phyloP scores from a whole-genome alignment of 129 eudicot genomes.

The Logfia minima region DNA sequence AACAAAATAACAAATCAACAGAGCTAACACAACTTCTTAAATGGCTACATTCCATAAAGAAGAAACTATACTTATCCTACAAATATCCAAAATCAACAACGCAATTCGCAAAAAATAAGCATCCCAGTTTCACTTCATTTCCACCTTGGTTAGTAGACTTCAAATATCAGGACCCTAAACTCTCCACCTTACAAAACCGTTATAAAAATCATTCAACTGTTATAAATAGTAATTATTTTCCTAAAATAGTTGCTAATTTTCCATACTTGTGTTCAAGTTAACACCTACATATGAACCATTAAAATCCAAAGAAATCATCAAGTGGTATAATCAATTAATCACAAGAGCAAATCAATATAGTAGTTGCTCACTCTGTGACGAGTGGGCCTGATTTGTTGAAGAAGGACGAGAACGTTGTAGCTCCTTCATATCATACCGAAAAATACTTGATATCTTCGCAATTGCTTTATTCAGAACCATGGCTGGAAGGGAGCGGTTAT shows the following conservation, averaged over 20 bases:
- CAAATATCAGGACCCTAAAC: not conserved
- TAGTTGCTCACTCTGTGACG: constrained; percentile 52
- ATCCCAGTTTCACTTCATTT: not conserved
- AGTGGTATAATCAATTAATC: not conserved
- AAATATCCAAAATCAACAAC: too few species aligned
- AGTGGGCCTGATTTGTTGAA: constrained; percentile 53
- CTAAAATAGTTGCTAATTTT: not conserved
- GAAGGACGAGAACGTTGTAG: constrained; percentile 69
- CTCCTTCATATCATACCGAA: constrained; percentile 83
- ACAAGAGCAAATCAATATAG: not conserved
- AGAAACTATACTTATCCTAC: too few species aligned
- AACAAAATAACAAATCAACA: not conserved
- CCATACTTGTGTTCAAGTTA: not conserved
- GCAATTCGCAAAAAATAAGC: too few species aligned
- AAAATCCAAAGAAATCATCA: not conserved
- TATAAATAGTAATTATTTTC: not conserved
- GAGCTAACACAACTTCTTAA: not conserved
- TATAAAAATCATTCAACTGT: not conserved
- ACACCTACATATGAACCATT: not conserved
- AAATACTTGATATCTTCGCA: constrained; percentile 56
- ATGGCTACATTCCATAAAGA: not conserved
- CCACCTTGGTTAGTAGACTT: not conserved
- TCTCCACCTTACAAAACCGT: not conserved
- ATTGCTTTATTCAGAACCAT: constrained; percentile 64
- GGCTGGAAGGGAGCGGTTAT: constrained; percentile 68